phyloP scores from a whole-genome alignment of 1,284 basidiomycete species.

The Leccinum fuscescens region DNA sequence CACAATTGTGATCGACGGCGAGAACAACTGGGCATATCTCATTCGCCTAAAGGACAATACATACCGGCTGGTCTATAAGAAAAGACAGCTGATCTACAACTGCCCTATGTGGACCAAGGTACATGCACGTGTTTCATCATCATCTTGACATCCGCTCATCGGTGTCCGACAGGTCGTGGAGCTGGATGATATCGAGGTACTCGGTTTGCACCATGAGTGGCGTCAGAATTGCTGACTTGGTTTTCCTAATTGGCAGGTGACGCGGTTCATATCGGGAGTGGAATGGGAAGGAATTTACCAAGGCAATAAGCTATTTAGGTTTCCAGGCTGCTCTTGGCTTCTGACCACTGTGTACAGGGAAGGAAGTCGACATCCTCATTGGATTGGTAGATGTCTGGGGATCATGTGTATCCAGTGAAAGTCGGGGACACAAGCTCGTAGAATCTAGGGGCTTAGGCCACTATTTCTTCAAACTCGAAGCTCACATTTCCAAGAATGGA shows the following conservation, averaged over 20 bases:
- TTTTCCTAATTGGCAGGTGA: constrained; percentile 17
- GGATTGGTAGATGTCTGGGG: constrained; percentile 33
- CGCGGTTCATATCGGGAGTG: constrained; percentile 22
- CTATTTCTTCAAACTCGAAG: constrained; percentile 44
- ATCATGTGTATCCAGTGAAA: constrained; percentile 34
- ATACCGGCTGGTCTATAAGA: constrained; percentile 36
- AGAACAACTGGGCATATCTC: constrained; percentile 46
- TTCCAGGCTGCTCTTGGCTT: neutral
- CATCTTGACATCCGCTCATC: constrained; percentile 13
- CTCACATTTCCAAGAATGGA: constrained; percentile 43
- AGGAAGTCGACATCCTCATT: constrained; percentile 36
- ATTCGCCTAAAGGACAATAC: constrained; percentile 31
- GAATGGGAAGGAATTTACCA: constrained; percentile 34
- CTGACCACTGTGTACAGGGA: constrained; percentile 16
- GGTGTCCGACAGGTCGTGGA: constrained; percentile 28
- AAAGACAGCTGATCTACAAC: constrained; percentile 34
- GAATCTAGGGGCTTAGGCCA: constrained; percentile 35
- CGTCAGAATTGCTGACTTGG: neutral
- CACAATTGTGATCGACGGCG: constrained; percentile 39
- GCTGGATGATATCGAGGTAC: constrained; percentile 33
- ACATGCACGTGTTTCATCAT: constrained; percentile 1
- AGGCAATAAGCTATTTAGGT: constrained; percentile 12
- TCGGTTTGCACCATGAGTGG: neutral
- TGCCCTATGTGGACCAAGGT: constrained; percentile 39
- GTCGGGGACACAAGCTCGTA: constrained; percentile 34